phyloP scores from a whole-genome alignment of 352 stramenopile species.

The Phytopythium mirpurense region DNA sequence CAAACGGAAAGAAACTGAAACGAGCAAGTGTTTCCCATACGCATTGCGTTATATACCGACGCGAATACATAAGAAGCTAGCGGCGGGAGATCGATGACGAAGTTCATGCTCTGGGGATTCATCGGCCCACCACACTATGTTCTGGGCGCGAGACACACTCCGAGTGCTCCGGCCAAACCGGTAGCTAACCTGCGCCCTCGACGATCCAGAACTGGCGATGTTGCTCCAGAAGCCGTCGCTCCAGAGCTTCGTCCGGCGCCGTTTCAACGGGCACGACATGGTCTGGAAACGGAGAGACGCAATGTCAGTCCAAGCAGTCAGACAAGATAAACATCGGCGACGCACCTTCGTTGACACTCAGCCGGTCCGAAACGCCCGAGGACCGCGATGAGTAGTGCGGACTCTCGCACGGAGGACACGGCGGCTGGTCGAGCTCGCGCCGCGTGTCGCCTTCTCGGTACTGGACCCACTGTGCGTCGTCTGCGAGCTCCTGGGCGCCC shows the following conservation, averaged over 20 bases:
- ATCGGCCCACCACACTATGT: no score
- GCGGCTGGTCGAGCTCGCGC: conserved; percentile 23
- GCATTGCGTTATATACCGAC: no score
- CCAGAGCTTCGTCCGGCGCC: conserved; percentile 19
- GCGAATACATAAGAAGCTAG: no score
- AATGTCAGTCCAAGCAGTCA: conserved; percentile 14
- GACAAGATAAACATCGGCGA: not conserved
- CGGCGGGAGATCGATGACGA: no score
- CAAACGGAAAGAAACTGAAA: no score
- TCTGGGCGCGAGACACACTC: no score
- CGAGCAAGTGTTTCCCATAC: no score
- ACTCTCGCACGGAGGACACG: conserved; percentile 34
- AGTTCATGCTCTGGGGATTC: no score
- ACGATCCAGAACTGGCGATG: conserved; percentile 76
- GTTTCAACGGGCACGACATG: conserved; percentile 24
- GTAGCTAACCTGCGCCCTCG: conserved; percentile 38
- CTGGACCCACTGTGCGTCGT: conserved; percentile 8
- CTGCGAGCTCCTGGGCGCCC: not conserved
- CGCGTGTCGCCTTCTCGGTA: conserved; percentile 5
- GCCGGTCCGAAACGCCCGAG: conserved; percentile 44
- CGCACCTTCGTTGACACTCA: conserved; percentile 52
- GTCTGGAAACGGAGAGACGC: conserved; percentile 15
- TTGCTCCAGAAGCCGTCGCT: conserved; percentile 52
- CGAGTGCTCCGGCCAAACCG: no score
- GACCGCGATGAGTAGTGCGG: conserved; percentile 65